Conservation (phyloP, 2,329 filamentous ascomycete species). For the Cadophora luteo-olivacea region DNA sequence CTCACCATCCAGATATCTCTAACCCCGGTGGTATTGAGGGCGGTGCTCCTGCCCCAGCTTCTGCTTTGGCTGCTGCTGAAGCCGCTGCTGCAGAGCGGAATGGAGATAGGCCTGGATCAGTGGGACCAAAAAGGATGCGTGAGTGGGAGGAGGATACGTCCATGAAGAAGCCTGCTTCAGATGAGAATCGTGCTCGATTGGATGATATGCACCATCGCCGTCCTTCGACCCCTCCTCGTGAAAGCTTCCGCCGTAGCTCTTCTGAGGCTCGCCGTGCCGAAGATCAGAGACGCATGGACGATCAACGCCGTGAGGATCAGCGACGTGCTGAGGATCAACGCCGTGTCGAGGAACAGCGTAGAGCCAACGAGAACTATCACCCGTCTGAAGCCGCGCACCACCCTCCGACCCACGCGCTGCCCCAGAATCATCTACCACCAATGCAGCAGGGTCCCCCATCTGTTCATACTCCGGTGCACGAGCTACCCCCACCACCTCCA, state of each 20-base stretch:
- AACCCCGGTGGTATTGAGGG: conserved; percentile 51
- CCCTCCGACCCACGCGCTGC: conserved; percentile 67
- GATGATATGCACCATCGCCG: conserved; percentile 85
- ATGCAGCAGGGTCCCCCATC: conserved; percentile 66
- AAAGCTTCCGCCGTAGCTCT: conserved; percentile 77
- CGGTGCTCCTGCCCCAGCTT: conserved; percentile 71
- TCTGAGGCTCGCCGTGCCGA: conserved; percentile 70
- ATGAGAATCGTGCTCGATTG: conserved; percentile 85
- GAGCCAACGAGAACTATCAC: conserved; percentile 81
- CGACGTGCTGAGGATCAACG: conserved; percentile 61
- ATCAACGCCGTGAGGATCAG: conserved; percentile 53
- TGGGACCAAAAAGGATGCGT: conserved; percentile 80
- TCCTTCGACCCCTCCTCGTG: conserved; percentile 74
- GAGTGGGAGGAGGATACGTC: conserved; percentile 86
- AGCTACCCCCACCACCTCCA: conserved; percentile 50
- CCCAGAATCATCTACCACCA: conserved; percentile 62
- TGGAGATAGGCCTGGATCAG: conserved; percentile 80
- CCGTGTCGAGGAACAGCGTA: conserved; percentile 66
- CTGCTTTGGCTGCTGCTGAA: conserved; percentile 71
- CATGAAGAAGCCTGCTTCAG: conserved; percentile 85
- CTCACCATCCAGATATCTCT: conserved; percentile 70
- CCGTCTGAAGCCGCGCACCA: conserved; percentile 94
- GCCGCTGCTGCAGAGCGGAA: conserved; percentile 65
- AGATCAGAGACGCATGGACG: conserved; percentile 71
- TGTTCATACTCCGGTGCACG: conserved; percentile 53